Evolutionary conservation across 2,329 filamentous ascomycete species (phyloP).

Genomic region (Trichoderma citrinoviride): DNA sequence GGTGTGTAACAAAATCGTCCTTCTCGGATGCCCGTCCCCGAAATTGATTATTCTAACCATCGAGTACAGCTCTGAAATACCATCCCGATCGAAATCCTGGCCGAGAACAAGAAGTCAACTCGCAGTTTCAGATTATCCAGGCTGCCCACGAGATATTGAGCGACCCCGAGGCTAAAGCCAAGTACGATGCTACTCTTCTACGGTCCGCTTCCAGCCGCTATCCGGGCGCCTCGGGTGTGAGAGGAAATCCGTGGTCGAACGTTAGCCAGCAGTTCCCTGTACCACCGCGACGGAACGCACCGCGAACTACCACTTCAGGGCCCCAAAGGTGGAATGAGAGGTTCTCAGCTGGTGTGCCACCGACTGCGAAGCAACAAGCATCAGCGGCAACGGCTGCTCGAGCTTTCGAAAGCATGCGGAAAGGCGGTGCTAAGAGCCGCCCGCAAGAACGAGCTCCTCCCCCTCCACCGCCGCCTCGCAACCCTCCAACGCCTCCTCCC

Average conservation of each 20-base stretch:
- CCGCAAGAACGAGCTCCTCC: slow-evolving; percentile 34
- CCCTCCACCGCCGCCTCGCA: slow-evolving; percentile 38
- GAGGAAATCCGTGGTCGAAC: slow-evolving; percentile 57
- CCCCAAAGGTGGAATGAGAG: slow-evolving; percentile 46
- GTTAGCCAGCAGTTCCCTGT: slow-evolving; percentile 49
- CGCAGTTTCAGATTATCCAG: slow-evolving; percentile 83
- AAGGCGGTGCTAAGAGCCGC: slow-evolving; percentile 30
- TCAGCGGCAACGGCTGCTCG: slow-evolving; percentile 41
- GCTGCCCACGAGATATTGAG: slow-evolving; percentile 74
- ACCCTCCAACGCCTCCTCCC: slow-evolving; percentile 28
- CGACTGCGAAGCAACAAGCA: slow-evolving; percentile 42
- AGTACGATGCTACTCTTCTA: slow-evolving; percentile 51
- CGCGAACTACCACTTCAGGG: slow-evolving; percentile 37
- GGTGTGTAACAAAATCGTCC: slow-evolving; percentile 46
- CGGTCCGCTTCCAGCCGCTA: slow-evolving; percentile 36
- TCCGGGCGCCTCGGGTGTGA: slow-evolving; percentile 52
- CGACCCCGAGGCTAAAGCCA: slow-evolving; percentile 49
- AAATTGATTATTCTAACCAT: background rate
- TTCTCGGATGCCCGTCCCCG: slow-evolving; percentile 28
- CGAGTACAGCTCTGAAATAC: slow-evolving; percentile 66
- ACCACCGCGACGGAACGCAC: slow-evolving; percentile 44
- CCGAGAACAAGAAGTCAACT: slow-evolving; percentile 72
- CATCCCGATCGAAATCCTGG: slow-evolving; percentile 89
- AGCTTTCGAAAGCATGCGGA: slow-evolving; percentile 46
- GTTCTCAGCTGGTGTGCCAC: slow-evolving; percentile 42